These are phyloP conservation scores for Ophiostoma sp. DNA, from an alignment of 2,329 filamentous ascomycete species.

Conservation along the genomic window DNA sequence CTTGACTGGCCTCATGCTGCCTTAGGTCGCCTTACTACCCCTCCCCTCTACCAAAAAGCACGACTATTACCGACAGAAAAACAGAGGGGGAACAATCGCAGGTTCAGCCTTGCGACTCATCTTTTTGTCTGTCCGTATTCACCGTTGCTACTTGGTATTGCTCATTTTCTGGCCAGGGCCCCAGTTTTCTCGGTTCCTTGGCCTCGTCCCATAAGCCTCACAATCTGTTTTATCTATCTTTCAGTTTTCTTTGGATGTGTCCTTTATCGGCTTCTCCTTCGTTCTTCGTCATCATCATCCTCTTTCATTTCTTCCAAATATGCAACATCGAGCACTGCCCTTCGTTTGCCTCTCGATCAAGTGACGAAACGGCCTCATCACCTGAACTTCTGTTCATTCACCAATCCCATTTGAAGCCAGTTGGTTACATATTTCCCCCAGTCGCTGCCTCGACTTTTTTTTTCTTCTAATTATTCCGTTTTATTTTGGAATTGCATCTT, in stretches of 20 bases:
- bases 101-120: constrained; percentile 18
- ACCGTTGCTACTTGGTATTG: background rate
- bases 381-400: background rate
- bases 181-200: background rate
- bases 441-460: background rate
- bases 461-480: background rate
- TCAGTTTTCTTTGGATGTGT: background rate
- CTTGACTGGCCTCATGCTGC: background rate
- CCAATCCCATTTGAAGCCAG: background rate
- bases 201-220: background rate
- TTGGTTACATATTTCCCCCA: background rate
- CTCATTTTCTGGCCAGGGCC: background rate
- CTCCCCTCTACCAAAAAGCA: background rate
- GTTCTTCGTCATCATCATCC: background rate
- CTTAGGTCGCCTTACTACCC: constrained; percentile 13
- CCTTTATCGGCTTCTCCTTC: background rate
- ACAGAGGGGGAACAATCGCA: background rate
- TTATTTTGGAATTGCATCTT: background rate
- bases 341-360: background rate
- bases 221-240: background rate
- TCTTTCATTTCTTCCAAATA: background rate
- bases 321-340: background rate
- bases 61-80: background rate
- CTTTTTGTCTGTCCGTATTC: background rate
- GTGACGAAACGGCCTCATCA: background rate